Evolutionary conservation across 2,329 filamentous ascomycete genomes (phyloP), one percentile per base, ranked within the genome.

Genomic region (Fusarium cicatricum): DNA sequence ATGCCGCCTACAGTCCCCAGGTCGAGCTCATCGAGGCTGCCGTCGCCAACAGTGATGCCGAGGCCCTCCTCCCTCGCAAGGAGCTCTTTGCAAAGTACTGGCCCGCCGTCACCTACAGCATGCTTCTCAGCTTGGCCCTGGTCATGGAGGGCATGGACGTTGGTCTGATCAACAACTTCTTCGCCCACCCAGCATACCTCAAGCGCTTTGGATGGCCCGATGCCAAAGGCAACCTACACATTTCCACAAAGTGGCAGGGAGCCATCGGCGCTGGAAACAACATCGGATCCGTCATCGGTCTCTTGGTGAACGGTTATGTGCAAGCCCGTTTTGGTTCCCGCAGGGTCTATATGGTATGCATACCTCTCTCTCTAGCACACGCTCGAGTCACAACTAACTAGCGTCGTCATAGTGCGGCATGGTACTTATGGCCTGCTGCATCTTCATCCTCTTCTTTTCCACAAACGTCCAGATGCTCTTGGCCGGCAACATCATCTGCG

Each of bases 401-500:
- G 1, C 11, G 2, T 16, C 2, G 42, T 12, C 11, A 1, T 14
- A 64, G 26, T 72, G 66, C 4, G 73, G 76, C 0, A 70, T 84
- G 50, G 39, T 70, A 1, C 60, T 66, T 62, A 68, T 76, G 75
- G 63, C 70, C 10, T 68, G 67, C 12, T 80, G 80, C 57, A 78
- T 84, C 52, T 82, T 80, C 59, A 72, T 81, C 46, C 70, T 75
- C 36, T 82, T 82, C 70, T 81, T 82, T 48, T 72, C 77, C 15
- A 53, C 71, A 48, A 72, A 69, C 17, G 70, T 80, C 12, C 57
- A 70, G 9, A 70, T 77, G 62, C 73, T 81, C 1, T 70, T 81
- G 10, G 71, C 72, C 7, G 78, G 77, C 2, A 76, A 81, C 60
- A 71, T 82, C 16, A 71, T 82, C 6, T 75, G 75, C 16, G 80